Conservation (phyloP, 352 stramenopile species). For the Aphanomyces stellatus region DNA sequence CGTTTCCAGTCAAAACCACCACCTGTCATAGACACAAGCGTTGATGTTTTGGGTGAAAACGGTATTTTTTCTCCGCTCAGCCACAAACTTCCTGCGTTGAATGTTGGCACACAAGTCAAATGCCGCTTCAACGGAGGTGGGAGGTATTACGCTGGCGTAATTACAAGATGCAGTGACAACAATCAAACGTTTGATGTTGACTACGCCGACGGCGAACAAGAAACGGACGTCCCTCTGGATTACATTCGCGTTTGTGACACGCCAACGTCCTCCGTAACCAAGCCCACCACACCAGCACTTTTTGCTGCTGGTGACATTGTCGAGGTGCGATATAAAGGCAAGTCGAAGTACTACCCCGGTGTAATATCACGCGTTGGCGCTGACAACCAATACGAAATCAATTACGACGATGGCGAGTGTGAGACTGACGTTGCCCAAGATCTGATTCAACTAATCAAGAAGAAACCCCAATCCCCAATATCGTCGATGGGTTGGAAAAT, state of each 20-base stretch:
- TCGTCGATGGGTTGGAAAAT: not conserved
- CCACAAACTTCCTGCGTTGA: constrained; percentile 1
- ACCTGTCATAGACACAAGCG: not conserved
- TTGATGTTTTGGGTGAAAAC: not conserved
- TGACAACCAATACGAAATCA: not conserved
- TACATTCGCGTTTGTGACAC: constrained; percentile 30
- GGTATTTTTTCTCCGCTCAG: constrained; percentile 12
- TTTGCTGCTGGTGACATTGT: constrained; percentile 12
- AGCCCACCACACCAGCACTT: not conserved
- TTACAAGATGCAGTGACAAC: constrained; percentile 25
- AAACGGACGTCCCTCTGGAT: constrained; percentile 45
- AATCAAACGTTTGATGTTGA: constrained; percentile 61
- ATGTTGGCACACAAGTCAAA: constrained; percentile 16
- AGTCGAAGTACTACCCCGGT: constrained; percentile 8
- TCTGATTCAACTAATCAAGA: not conserved
- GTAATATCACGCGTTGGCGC: not conserved
- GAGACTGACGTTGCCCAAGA: constrained; percentile 3
- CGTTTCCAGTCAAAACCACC: not conserved
- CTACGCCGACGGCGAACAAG: constrained; percentile 73
- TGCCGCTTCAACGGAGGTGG: constrained; percentile 16
- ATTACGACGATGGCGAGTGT: constrained; percentile 11
- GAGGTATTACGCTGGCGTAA: constrained; percentile 36
- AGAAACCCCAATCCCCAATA: not conserved
- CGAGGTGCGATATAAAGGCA: constrained; percentile 1
- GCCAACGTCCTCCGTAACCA: not conserved